Conservation (phyloP, 2,329 filamentous ascomycete genomes). For the Pseudopyricularia cyperi region DNA sequence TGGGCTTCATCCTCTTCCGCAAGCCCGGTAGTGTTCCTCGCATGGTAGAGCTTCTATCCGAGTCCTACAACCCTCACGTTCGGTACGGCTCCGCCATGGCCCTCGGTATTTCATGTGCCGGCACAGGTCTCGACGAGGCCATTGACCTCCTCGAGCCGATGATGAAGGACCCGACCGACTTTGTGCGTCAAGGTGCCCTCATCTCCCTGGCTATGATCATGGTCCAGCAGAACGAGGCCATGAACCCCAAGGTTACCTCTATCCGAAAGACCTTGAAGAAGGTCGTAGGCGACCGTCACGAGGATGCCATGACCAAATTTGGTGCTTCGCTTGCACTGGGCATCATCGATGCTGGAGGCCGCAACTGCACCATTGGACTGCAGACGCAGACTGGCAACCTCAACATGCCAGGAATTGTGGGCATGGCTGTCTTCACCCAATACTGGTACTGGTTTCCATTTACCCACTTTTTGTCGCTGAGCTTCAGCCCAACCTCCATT, state of each 20-base stretch:
- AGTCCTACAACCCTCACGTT: conserved; percentile 98
- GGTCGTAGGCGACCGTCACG: conserved; percentile 85
- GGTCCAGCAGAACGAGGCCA: conserved; percentile 97
- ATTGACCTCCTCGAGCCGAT: conserved; percentile 96
- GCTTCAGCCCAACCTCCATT: conserved; percentile 92
- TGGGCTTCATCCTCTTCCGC: conserved; percentile 96
- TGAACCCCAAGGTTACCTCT: conserved; percentile 90
- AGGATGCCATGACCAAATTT: conserved; percentile 99
- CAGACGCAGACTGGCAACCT: conserved; percentile 97
- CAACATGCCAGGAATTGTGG: conserved; percentile 96
- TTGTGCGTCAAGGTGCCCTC: conserved; percentile 89
- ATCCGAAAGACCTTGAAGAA: conserved; percentile 92
- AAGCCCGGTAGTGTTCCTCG: conserved; percentile 94
- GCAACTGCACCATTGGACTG: conserved; percentile 95
- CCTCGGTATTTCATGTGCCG: conserved; percentile 92
- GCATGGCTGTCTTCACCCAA: conserved; percentile 95
- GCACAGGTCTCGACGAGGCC: conserved; percentile 89
- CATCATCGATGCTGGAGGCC: conserved; percentile 94
- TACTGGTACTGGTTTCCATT: conserved; percentile 99
- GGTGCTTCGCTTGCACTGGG: conserved; percentile 86
- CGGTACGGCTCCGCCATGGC: conserved; percentile 98
- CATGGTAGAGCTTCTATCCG: conserved; percentile 95
- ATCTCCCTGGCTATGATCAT: conserved; percentile 96
- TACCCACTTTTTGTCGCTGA: conserved; percentile 90
- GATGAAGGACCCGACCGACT: conserved; percentile 98